These are phyloP conservation scores for Strobilomyces confusus DNA, from an alignment of 768 basidiomycete species.

Conservation along the genomic window DNA sequence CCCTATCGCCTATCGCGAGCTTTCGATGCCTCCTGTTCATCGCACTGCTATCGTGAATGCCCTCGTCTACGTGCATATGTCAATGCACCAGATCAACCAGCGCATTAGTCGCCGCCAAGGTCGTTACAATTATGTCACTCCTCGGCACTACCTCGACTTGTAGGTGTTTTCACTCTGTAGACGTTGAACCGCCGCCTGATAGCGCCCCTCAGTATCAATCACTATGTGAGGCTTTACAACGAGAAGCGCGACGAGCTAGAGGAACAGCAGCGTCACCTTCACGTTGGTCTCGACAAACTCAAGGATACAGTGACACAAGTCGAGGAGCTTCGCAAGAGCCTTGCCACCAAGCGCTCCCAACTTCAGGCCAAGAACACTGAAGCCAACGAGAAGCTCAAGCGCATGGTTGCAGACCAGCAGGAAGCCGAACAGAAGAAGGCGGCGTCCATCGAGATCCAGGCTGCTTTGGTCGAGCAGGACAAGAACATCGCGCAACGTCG, in stretches of 20 bases:
- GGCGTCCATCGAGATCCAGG: conserved; percentile 94
- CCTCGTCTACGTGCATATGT: conserved; percentile 86
- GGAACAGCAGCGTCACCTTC: conserved; percentile 97
- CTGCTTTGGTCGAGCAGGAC: conserved; percentile 89
- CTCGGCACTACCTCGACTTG: conserved; percentile 98
- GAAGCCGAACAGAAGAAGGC: conserved; percentile 98
- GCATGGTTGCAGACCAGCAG: conserved; percentile 98
- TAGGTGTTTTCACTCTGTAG: conserved; percentile 43
- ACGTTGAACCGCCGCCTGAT: conserved; percentile 1
- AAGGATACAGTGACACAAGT: conserved; percentile 95
- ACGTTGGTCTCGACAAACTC: conserved; percentile 96
- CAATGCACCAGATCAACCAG: conserved; percentile 84
- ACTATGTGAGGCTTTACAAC: conserved; percentile 90
- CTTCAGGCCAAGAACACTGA: conserved; percentile 91
- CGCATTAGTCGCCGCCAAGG: conserved; percentile 89
- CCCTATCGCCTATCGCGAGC: conserved; percentile 83
- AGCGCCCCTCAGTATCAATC: conserved; percentile 70
- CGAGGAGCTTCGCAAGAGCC: conserved; percentile 91
- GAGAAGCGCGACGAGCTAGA: conserved; percentile 98
- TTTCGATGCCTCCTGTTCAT: conserved; percentile 84
- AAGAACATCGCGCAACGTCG: conserved; percentile 83
- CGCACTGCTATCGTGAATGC: conserved; percentile 91
- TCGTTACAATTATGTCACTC: conserved; percentile 95
- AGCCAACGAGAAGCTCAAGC: conserved; percentile 95
- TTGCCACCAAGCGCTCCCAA: conserved; percentile 90